These are phyloP conservation scores for Conticribra weissflogii DNA, from an alignment of 108 stramenopile genomes.

Conservation along the genomic window DNA sequence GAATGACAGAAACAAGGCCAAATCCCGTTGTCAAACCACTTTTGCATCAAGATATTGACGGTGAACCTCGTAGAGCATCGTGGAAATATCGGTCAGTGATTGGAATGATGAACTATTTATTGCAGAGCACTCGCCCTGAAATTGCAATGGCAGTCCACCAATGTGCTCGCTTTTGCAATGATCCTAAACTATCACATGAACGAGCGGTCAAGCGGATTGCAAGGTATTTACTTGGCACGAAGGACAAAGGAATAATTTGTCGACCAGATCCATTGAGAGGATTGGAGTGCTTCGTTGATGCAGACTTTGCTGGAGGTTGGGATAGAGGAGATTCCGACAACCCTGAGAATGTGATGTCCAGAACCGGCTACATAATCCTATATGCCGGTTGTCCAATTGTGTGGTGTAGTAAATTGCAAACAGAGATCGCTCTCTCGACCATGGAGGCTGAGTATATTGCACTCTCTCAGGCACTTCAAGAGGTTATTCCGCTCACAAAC, in stretches of 20 bases:
- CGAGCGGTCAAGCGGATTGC: slow-evolving; percentile 55
- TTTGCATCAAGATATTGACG: slow-evolving; percentile 4
- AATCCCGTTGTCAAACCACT: slow-evolving; percentile 14
- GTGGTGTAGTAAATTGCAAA: slow-evolving; percentile 40
- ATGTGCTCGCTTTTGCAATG: slow-evolving; percentile 36
- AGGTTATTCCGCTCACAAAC: slow-evolving; percentile 21
- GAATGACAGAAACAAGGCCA: background rate
- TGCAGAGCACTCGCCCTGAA: slow-evolving; percentile 47
- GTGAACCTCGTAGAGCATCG: background rate
- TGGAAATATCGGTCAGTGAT: slow-evolving; percentile 44
- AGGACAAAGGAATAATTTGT: slow-evolving; percentile 48
- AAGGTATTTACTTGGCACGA: slow-evolving; percentile 53
- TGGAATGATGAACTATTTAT: slow-evolving; percentile 59
- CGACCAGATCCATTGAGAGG: slow-evolving; percentile 23
- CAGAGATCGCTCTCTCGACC: slow-evolving; percentile 38
- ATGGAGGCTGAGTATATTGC: slow-evolving; percentile 44
- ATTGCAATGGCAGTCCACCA: slow-evolving; percentile 55
- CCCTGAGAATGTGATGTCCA: slow-evolving; percentile 14
- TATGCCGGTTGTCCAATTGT: slow-evolving; percentile 13
- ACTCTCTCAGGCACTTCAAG: slow-evolving; percentile 16
- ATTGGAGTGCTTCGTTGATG: slow-evolving; percentile 58
- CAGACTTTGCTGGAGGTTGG: slow-evolving; percentile 59
- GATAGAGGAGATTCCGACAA: slow-evolving; percentile 15
- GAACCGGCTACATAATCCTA: slow-evolving; percentile 19
- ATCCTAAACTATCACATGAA: slow-evolving; percentile 52